phyloP scores from a whole-genome alignment of 2,329 filamentous ascomycete species.

The Chaetomium strumarium region DNA sequence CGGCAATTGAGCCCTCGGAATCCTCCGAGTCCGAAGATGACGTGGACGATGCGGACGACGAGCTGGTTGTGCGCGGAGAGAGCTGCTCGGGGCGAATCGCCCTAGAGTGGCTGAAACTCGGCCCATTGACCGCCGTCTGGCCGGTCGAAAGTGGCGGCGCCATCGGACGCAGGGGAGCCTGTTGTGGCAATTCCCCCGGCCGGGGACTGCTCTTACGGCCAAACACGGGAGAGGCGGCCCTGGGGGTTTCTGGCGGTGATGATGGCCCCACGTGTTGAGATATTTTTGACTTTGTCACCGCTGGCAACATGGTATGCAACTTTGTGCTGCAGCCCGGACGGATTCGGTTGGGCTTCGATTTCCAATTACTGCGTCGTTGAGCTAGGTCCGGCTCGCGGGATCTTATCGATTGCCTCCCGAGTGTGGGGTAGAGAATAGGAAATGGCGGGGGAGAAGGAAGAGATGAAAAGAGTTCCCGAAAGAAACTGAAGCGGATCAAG shows the following conservation, averaged over 20 bases:
- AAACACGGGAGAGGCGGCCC: slow-evolving; percentile 30
- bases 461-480: slow-evolving; percentile 16
- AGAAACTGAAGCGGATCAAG: slow-evolving; percentile 32
- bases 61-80: slow-evolving; percentile 35
- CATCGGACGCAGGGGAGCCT: slow-evolving; percentile 21
- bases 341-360: slow-evolving; percentile 14
- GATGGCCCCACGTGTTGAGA: slow-evolving; percentile 33
- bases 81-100: slow-evolving; percentile 31
- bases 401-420: slow-evolving; percentile 24
- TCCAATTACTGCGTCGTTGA: slow-evolving; percentile 13
- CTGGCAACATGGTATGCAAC: slow-evolving; percentile 31
- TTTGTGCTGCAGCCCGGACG: slow-evolving; percentile 17
- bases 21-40: slow-evolving; percentile 25
- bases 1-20: slow-evolving; percentile 17
- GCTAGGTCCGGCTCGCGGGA: slow-evolving; percentile 9
- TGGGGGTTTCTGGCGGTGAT: slow-evolving; percentile 40
- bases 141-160: slow-evolving; percentile 28
- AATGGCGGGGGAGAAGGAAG: slow-evolving; percentile 14
- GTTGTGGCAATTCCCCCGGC: slow-evolving; percentile 18
- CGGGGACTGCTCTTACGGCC: slow-evolving; percentile 26
- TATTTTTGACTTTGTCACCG: slow-evolving; percentile 32
- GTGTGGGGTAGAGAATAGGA: slow-evolving; percentile 26
- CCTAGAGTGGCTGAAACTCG: slow-evolving; percentile 30
- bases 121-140: slow-evolving; percentile 28
- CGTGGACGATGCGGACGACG: slow-evolving; percentile 26